Base-by-base conservation (phyloP, 108 stramenopile species). In the Seminavis robusta region DNA sequence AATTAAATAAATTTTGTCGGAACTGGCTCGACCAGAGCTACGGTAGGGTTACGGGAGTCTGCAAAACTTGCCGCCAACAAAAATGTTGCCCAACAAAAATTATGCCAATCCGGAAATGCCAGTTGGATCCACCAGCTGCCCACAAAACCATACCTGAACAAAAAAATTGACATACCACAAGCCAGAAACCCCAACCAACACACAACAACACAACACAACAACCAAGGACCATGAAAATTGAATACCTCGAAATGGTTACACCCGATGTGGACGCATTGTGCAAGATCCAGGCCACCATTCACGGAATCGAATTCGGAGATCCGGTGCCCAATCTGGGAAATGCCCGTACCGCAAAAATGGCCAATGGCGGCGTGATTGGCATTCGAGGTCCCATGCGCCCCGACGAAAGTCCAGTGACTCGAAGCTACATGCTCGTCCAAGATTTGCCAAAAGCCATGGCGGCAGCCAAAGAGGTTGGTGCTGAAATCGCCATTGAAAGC, bases 231-330 rank as follows among this genome's bases (percentile, higher is more conserved):
- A 50, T 50, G 49, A 19, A 50, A 24, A 33, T 50, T 50, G 17
- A 4, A 16, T 50, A 50, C 33, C 49, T 50, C 6, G 49, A 50
- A 24, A 50, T 50, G 17, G 49, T 50, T 19, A 50, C 49, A 16
- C 20, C 29, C 8, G 49, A 50, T 24, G 49, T 50, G 5, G 49
- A 50, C 33, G 49, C 49, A 3, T 5, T 24, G 29, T 50, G 49
- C 9, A 24, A 50, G 9, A 19, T 50, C 49, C 25, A 50, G 23
- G 29, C 49, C 8, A 50, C 5, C 3, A 5, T 50, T 3, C 49
- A 50, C 25, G 3, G 49, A 5, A 33, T 24, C 17, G 25, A 16
- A 24, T 50, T 4, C 3, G 9, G 49, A 5, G 49, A 50, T 50
- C 6, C 33, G 31, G 49, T 24, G 17, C 49, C 29, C 29, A 24